A percentile compares a stretch with the other conserved stretches of the same genome.
These are phyloP conservation scores for Candida yuanshanica DNA, from an alignment of 805 yeast species.

Conservation along the genomic window DNA sequence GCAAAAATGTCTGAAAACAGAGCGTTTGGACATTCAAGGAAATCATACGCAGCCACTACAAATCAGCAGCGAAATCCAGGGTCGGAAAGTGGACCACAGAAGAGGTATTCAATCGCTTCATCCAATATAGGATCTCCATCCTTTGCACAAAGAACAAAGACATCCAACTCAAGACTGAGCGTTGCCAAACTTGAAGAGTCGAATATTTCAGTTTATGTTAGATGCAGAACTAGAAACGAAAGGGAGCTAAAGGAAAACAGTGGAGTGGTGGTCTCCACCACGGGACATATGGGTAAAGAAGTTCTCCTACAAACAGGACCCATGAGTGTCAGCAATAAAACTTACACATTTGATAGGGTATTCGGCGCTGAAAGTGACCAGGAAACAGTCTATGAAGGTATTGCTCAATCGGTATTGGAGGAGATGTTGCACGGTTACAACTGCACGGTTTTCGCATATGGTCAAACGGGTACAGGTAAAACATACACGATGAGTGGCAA, in stretches of 20 bases:
- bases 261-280: slow-evolving; percentile 48
- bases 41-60: not conserved
- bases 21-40: not conserved
- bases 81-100: not conserved
- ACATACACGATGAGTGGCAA: slow-evolving; percentile 75
- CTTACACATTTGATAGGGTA: slow-evolving; percentile 69
- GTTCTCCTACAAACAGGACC: slow-evolving; percentile 40
- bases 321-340: slow-evolving; percentile 32
- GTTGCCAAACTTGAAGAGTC: slow-evolving; percentile 17
- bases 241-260: slow-evolving; percentile 50
- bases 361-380: slow-evolving; percentile 82
- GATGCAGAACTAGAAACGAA: slow-evolving; percentile 51
- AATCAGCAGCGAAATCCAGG: not conserved
- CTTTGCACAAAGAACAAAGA: slow-evolving; percentile 19
- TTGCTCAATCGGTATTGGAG: slow-evolving; percentile 50
- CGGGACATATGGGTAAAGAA: slow-evolving; percentile 40
- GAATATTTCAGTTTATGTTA: slow-evolving; percentile 49
- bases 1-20: not conserved
- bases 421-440: slow-evolving; percentile 70
- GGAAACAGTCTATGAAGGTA: slow-evolving; percentile 54
- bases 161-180: slow-evolving; percentile 15
- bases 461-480: slow-evolving; percentile 86
- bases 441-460: slow-evolving; percentile 79
- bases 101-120: slow-evolving; percentile 7
- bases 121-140: slow-evolving; percentile 13